Evolutionary conservation across 306 rosid species (phyloP).

Genomic region (Clitoria ternatea): DNA sequence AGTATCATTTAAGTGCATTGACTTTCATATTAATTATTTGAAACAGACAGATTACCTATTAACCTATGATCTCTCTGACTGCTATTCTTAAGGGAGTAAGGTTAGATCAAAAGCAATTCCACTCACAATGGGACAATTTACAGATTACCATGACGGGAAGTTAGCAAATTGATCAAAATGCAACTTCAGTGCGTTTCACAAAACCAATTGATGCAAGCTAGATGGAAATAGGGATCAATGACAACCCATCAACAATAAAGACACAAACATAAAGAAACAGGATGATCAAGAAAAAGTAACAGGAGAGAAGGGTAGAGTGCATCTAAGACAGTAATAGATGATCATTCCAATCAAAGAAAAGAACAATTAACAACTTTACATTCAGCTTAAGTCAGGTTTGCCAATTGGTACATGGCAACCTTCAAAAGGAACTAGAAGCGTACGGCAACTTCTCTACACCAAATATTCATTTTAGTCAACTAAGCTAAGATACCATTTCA

Average conservation of each 20-base stretch:
- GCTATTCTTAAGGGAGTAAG: background rate
- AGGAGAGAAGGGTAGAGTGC: background rate
- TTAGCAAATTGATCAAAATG: background rate
- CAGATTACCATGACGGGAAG: background rate
- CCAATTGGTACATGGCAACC: background rate
- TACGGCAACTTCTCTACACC: slow-evolving; percentile 1
- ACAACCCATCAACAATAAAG: background rate
- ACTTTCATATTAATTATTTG: background rate
- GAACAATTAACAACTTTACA: background rate
- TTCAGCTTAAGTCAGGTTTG: background rate
- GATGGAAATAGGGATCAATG: background rate
- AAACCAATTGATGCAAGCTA: background rate
- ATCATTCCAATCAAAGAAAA: slow-evolving; percentile 1
- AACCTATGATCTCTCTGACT: background rate
- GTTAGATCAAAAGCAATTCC: background rate
- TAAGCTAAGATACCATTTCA: background rate
- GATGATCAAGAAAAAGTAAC: background rate
- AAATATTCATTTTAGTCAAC: background rate
- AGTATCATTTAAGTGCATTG: background rate
- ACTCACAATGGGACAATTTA: background rate
- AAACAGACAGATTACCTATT: background rate
- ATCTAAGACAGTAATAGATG: background rate
- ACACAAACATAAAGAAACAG: background rate
- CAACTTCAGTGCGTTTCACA: background rate
- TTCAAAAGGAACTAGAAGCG: background rate